These are phyloP conservation scores for Wilcoxina mikolae DNA, from an alignment of 495 filamentous ascomycete species.

Conservation along the genomic window DNA sequence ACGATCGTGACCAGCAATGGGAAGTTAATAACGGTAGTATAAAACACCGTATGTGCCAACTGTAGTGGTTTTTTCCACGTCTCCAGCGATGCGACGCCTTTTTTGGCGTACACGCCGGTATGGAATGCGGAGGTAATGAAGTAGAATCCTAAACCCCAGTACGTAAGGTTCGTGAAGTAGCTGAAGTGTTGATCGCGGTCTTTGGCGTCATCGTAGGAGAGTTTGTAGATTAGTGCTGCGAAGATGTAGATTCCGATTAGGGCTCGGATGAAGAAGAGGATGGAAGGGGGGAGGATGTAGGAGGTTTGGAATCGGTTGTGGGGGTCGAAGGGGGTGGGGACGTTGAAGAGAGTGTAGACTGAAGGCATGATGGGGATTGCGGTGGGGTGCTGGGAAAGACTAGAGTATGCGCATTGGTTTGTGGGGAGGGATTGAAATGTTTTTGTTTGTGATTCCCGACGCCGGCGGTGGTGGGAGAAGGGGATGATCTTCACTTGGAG, in stretches of 20 bases:
- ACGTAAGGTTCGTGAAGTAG: conserved; percentile 67
- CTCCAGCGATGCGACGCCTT: conserved; percentile 40
- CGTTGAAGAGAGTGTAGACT: conserved; percentile 4
- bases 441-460: too few relatives aligned
- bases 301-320: conserved; percentile 57
- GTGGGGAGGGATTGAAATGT: too few relatives aligned
- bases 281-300: conserved; percentile 53
- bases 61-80: conserved; percentile 48
- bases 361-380: background rate
- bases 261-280: conserved; percentile 44
- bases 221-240: conserved; percentile 51
- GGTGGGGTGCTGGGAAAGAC: background rate
- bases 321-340: conserved; percentile 36
- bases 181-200: conserved; percentile 43
- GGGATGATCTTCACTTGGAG: too few relatives aligned
- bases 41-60: conserved; percentile 49
- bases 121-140: conserved; percentile 40
- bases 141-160: conserved; percentile 37
- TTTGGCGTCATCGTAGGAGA: conserved; percentile 37
- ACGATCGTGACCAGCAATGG: conserved; percentile 56
- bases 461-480: too few relatives aligned
- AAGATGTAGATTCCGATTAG: conserved; percentile 57
- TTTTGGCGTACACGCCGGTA: conserved; percentile 48
- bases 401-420: too few relatives aligned
- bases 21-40: conserved; percentile 49